Base-by-base conservation (phyloP, 495 filamentous ascomycete species). In the Aspergillus taichungensis region DNA sequence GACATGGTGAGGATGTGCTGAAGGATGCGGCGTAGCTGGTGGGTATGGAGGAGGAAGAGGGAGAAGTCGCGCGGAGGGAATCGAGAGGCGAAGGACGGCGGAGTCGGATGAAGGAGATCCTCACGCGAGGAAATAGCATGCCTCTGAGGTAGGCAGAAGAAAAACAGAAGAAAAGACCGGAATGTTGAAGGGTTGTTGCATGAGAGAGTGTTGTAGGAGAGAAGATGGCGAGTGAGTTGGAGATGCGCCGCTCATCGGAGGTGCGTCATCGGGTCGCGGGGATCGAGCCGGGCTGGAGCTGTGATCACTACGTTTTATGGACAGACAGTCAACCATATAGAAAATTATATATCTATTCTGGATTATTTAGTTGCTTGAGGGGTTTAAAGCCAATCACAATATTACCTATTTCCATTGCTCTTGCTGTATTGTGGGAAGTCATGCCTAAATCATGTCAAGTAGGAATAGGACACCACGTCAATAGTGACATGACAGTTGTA, bases 251-350 rank as follows among this genome's bases (percentile, higher is more conserved):
- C 42, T 50, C 40, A 41, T 52, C 49, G 55, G 51, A 47, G 45
- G 31, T 58, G 55, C 55, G 55, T 58, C 55, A 58, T 58, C 46
- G 46, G 43, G 41, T 18, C 32, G 33, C 45, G 6, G 30, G 39
- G 13, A 43, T 7, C n/a, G n/a, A 32, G 31, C 12, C 18, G 18
- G 18, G 18, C 4, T 24, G 18, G 18, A 24, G 18, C 1, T 1
- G 18, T 2, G 1, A 2, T 24, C 1, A 4, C 18, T 4, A 24
- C 18, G 1, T 24, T 24, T 24, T 2, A 4, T 24, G 1, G 18
- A 24, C 4, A 24, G 18, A 24, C 18, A 24, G 18, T 24, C 1
- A 4, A 24, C 18, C 1, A 24, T 24, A 24, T 24, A 2, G 18
- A 4, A 24, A 24, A 24, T 24, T 24, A 24, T 24, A 24, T 24